Evolutionary conservation across 345 rosid species (phyloP), one percentile per base, ranked within the genome.

Genomic region (Rubroshorea leprosula): DNA sequence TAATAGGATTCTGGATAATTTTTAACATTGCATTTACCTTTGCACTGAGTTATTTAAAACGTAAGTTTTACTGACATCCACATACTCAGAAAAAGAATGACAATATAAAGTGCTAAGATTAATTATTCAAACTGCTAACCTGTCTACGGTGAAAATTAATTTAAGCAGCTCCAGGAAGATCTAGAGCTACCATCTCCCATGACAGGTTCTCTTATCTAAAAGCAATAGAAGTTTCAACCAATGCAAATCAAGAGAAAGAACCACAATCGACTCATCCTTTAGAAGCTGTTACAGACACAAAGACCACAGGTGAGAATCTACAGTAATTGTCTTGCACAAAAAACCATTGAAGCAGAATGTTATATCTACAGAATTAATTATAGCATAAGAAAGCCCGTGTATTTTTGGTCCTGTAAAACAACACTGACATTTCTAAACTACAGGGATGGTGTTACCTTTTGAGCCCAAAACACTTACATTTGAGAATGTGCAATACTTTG

Each of bases 371-470:
- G n/a, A n/a, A n/a, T n/a, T n/a, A n/a, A 3, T 27, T 27, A 35
- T 35, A 35, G 12, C 12, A 13, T 35, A 35, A 13, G 11, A 10
- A 35, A 35, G 41, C 41, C 22, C 23, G 5, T 23, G 22, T 21
- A 9, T 12, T 24, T 25, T 24, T n/a, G 20, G 21, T 4, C 16
- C n/a, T 41, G 60, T n/a, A 44, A 44, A 16, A 17, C 0, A 10
- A 17, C 5, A 14, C 7, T 54, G 60, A 68, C 60, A 46, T 10
- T 43, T 20, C 25, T 27, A 23, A 21, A 61, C 16, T 19, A 62
- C 66, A 52, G 66, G 74, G 72, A 65, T 83, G 78, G 75, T 74
- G 44, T 66, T 90, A 53, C 96, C 96, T 26, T 87, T 87, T 62
- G 61, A 78, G 43, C 86, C 91, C 13, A 23, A 81, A 45, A 61